These are phyloP conservation scores for Angomonas ambiguus DNA, from an alignment of 208 protist species.

Conservation along the genomic window DNA sequence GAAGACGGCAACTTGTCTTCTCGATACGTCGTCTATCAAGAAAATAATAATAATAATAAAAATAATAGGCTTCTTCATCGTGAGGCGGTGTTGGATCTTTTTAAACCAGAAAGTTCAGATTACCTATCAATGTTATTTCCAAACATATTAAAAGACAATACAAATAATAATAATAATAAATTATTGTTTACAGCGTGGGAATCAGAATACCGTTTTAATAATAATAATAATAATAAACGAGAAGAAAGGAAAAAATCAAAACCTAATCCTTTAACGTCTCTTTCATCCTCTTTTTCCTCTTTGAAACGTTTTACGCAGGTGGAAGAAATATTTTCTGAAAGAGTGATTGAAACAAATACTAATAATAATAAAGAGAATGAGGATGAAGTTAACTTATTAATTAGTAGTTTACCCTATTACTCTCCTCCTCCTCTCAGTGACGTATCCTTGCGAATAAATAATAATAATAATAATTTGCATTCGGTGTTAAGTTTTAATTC, in stretches of 20 bases:
- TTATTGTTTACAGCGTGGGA: too few relatives aligned
- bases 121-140: constrained; percentile 1
- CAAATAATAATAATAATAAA: too few relatives aligned
- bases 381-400: too few relatives aligned
- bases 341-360: background rate
- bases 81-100: background rate
- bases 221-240: constrained; percentile 4
- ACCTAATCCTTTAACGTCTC: too few relatives aligned
- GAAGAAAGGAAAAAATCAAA: too few relatives aligned
- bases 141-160: too few relatives aligned
- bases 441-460: constrained; percentile 3
- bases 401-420: background rate
- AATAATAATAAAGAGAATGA: constrained; percentile 1
- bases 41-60: constrained; percentile 4
- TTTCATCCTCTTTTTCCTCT: constrained; percentile 6
- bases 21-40: too few relatives aligned
- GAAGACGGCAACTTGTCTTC: too few relatives aligned
- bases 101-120: background rate
- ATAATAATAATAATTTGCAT: constrained; percentile 2
- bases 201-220: too few relatives aligned
- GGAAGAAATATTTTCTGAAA: background rate
- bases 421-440: too few relatives aligned
- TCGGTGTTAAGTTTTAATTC: background rate
- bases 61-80: background rate
- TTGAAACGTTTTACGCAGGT: background rate